These are phyloP conservation scores for Teratosphaeria zuluensis DNA, from an alignment of 2,329 filamentous ascomycete genomes.

Conservation along the genomic window DNA sequence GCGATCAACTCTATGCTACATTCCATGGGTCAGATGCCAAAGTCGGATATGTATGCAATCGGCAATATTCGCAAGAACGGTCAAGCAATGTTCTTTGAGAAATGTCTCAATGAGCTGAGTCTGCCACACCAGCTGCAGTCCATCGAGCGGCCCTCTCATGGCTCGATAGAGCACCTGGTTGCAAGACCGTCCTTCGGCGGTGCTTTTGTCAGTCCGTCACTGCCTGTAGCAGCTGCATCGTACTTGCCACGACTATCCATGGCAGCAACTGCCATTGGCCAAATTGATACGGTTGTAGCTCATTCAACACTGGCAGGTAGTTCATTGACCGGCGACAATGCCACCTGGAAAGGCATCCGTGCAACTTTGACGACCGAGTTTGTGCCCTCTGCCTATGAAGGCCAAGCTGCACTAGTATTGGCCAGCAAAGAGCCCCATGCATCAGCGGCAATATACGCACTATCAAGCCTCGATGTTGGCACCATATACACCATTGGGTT, in stretches of 20 bases:
- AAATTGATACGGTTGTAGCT: slow-evolving; percentile 72
- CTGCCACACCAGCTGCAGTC: slow-evolving; percentile 72
- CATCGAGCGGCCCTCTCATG: slow-evolving; percentile 59
- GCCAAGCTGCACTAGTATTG: slow-evolving; percentile 64
- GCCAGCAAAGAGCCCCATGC: slow-evolving; percentile 66
- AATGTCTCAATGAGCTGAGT: slow-evolving; percentile 50
- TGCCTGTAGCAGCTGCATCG: slow-evolving; percentile 40
- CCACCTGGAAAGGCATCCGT: slow-evolving; percentile 75
- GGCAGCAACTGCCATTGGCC: slow-evolving; percentile 66
- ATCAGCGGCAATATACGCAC: slow-evolving; percentile 66
- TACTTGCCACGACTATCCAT: slow-evolving; percentile 61
- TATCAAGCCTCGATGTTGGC: slow-evolving; percentile 64
- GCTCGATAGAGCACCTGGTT: slow-evolving; percentile 61
- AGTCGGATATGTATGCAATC: slow-evolving; percentile 71
- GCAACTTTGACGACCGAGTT: slow-evolving; percentile 73
- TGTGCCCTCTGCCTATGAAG: slow-evolving; percentile 70
- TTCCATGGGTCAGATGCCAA: slow-evolving; percentile 70
- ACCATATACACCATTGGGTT: slow-evolving; percentile 82
- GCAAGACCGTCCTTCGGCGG: slow-evolving; percentile 69
- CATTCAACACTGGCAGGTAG: slow-evolving; percentile 40
- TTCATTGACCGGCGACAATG: slow-evolving; percentile 67
- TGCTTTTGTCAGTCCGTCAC: slow-evolving; percentile 67
- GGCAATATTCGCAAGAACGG: slow-evolving; percentile 63
- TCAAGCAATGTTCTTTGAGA: slow-evolving; percentile 77
- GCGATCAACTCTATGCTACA: slow-evolving; percentile 75